Evolutionary conservation across 768 basidiomycete species (phyloP).

Genomic region (Tricholoma matsutake): DNA sequence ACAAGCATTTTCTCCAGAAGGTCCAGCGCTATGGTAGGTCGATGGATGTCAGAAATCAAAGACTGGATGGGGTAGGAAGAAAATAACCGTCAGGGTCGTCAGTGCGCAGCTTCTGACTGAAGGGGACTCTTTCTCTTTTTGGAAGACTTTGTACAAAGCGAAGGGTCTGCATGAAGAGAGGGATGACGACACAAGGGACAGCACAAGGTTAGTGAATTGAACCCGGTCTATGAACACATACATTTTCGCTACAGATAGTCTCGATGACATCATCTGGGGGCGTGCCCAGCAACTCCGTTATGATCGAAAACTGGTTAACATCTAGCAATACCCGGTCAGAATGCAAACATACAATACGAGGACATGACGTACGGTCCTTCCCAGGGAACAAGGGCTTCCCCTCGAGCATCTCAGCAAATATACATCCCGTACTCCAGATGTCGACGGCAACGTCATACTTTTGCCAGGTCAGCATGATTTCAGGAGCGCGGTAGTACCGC

Average conservation of each 20-base stretch:
- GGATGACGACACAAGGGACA: constrained; percentile 8
- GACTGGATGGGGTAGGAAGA: neutral
- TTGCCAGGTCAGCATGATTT: constrained; percentile 99
- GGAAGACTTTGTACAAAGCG: constrained; percentile 98
- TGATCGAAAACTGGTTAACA: constrained; percentile 99
- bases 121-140: constrained; percentile 93
- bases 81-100: constrained; percentile 79
- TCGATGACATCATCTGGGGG: constrained; percentile 99
- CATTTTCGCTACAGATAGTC: constrained; percentile 97
- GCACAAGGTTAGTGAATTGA: neutral
- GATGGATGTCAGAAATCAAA: constrained; percentile 3
- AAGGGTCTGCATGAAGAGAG: constrained; percentile 64
- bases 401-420: constrained; percentile 99
- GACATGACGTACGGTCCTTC: constrained; percentile 85
- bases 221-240: constrained; percentile 35
- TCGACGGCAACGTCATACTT: constrained; percentile 99
- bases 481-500: constrained; percentile 96
- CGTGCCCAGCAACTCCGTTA: constrained; percentile 97
- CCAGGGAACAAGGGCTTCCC: constrained; percentile 99
- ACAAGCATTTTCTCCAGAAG: constrained; percentile 98
- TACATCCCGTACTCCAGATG: constrained; percentile 99
- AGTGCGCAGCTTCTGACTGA: constrained; percentile 88
- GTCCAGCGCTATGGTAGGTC: constrained; percentile 66
- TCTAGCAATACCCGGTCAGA: constrained; percentile 48
- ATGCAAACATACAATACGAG: constrained; percentile 5